These are phyloP conservation scores for Petunia axillaris DNA, from an alignment of 257 asterid species.

Conservation along the genomic window DNA sequence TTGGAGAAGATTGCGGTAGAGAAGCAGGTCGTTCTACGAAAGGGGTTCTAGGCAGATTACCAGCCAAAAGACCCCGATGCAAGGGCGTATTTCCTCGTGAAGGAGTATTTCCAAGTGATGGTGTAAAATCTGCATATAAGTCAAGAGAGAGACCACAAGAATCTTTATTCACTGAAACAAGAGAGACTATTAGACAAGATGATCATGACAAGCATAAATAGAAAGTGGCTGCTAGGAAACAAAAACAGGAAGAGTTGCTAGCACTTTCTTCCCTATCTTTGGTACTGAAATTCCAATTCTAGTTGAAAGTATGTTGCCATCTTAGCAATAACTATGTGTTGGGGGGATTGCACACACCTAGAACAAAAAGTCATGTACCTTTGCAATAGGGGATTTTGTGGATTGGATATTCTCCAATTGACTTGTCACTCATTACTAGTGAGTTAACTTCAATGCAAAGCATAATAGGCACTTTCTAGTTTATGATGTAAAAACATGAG, in stretches of 20 bases:
- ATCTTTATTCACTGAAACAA: too few relatives aligned
- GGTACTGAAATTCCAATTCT: background rate
- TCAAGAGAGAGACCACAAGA: too few relatives aligned
- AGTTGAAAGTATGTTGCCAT: background rate
- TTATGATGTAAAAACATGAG: background rate
- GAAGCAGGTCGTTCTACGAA: slow-evolving; percentile 28
- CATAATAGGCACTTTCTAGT: background rate
- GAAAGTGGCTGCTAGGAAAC: background rate
- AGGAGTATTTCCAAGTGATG: slow-evolving; percentile 75
- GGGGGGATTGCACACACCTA: background rate
- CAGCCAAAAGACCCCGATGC: slow-evolving; percentile 47
- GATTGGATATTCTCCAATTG: background rate
- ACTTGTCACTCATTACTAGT: background rate
- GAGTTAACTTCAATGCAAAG: background rate
- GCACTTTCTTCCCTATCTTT: background rate
- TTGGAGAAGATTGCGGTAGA: slow-evolving; percentile 40
- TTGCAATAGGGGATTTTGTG: background rate
- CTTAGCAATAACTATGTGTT: background rate
- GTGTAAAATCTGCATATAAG: slow-evolving; percentile 59
- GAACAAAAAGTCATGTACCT: background rate
- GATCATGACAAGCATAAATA: background rate
- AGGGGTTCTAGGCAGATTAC: slow-evolving; percentile 31
- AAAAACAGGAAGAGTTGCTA: background rate
- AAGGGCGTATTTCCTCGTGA: slow-evolving; percentile 75
- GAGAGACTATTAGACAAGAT: background rate